Evolutionary conservation across 2,329 filamentous ascomycete species (phyloP).

Genomic region (Incumbomyces delicatus): DNA sequence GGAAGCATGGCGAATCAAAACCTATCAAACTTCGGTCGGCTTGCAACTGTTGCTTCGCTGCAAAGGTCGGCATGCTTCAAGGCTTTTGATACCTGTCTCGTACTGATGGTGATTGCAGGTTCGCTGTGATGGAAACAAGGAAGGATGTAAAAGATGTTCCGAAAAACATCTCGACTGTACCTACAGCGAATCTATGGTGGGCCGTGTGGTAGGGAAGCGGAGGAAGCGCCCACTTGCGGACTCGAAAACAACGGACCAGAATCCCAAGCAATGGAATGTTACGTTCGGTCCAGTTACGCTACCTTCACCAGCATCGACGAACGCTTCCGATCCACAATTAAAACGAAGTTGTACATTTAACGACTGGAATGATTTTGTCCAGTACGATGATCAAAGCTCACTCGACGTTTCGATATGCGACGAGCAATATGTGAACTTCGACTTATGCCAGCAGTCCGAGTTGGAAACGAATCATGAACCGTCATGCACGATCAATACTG

Average conservation of each 20-base stretch:
- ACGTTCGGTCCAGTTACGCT: slow-evolving; percentile 11
- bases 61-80: slow-evolving; percentile 15
- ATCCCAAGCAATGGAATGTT: slow-evolving; percentile 1
- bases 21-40: slow-evolving; percentile 20
- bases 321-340: slow-evolving; percentile 9
- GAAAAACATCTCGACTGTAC: slow-evolving; percentile 19
- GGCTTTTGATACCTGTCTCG: not conserved
- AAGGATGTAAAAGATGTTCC: slow-evolving; percentile 18
- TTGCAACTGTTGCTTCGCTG: slow-evolving; percentile 21
- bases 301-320: slow-evolving; percentile 17
- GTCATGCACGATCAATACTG: slow-evolving; percentile 6
- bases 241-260: not conserved
- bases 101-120: slow-evolving; percentile 14
- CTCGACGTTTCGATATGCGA: slow-evolving; percentile 12
- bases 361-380: slow-evolving; percentile 14
- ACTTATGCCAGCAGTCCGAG: not conserved
- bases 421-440: slow-evolving; percentile 5
- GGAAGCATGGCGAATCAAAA: slow-evolving; percentile 8
- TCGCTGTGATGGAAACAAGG: slow-evolving; percentile 21
- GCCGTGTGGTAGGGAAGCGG: slow-evolving; percentile 21
- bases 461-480: not conserved
- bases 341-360: slow-evolving; percentile 3
- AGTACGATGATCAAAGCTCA: slow-evolving; percentile 11
- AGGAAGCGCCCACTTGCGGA: slow-evolving; percentile 19
- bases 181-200: slow-evolving; percentile 21